Conservation (phyloP, 148 eudicot genomes). For the Hydrangea macrophylla region DNA sequence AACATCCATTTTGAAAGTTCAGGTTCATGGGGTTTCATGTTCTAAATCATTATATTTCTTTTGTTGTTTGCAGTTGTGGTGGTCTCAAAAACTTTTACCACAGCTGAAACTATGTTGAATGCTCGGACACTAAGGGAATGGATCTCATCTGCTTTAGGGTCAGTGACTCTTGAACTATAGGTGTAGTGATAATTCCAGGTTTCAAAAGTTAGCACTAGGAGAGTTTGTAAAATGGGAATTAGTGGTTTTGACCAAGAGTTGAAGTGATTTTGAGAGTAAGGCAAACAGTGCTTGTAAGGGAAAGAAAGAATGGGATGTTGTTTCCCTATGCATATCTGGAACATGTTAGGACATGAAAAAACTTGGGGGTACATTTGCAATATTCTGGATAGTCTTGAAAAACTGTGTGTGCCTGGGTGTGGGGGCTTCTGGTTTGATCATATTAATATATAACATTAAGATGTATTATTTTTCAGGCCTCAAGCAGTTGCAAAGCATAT, state of each 20-base stretch:
- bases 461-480: slow-evolving; percentile 48
- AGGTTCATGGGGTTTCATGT: not conserved
- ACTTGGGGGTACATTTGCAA: no score
- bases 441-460: slow-evolving; percentile 2
- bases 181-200: not conserved
- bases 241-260: not conserved
- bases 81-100: slow-evolving; percentile 96
- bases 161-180: slow-evolving; percentile 17
- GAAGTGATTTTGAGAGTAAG: not conserved
- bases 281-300: no score
- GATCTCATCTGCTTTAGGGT: slow-evolving; percentile 96
- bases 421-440: not conserved
- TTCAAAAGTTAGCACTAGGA: slow-evolving; percentile 2
- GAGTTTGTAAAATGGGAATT: not conserved
- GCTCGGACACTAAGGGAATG: slow-evolving; percentile 97
- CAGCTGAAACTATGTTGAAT: slow-evolving; percentile 98
- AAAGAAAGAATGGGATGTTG: not conserved
- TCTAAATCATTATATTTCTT: not conserved
- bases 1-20: not conserved
- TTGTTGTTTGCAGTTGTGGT: slow-evolving; percentile 70
- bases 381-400: no score
- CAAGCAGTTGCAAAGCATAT: slow-evolving; percentile 94
- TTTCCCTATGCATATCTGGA: not conserved
- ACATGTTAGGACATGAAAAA: not conserved
- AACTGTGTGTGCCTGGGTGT: not conserved